Conservation (phyloP, 2,329 filamentous ascomycete genomes). For the Sarocladium kiliense region DNA sequence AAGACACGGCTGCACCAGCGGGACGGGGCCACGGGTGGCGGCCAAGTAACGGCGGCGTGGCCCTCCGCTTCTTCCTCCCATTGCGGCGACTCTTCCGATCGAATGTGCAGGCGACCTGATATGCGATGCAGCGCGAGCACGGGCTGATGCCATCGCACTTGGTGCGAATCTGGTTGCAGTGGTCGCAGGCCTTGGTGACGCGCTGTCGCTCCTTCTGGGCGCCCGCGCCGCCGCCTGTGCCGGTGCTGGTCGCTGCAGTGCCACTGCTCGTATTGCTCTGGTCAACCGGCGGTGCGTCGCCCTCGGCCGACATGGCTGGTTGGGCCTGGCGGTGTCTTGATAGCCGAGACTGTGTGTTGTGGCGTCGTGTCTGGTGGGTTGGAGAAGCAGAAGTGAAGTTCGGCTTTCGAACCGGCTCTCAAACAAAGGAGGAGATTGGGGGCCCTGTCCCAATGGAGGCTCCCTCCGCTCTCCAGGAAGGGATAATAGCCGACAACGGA, state of each 20-base stretch:
- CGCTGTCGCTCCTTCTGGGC: neutral
- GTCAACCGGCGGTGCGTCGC: neutral
- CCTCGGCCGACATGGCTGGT: neutral
- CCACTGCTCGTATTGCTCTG: neutral
- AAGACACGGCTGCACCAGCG: neutral
- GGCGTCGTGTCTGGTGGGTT: neutral
- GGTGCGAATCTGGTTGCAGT: constrained; percentile 4
- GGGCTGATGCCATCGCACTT: constrained; percentile 4
- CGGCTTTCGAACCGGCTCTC: neutral
- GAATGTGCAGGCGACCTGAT: constrained; percentile 2
- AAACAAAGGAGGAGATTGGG: neutral
- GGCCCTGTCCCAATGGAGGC: neutral
- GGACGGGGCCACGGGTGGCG: neutral
- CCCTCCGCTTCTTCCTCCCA: constrained; percentile 3
- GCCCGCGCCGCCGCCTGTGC: neutral
- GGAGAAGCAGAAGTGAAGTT: neutral
- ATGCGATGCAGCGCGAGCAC: constrained; percentile 2
- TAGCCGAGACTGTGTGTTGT: neutral
- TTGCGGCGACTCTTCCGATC: constrained; percentile 2
- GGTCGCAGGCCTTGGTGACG: constrained; percentile 1
- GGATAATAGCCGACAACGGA: neutral
- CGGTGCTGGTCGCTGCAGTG: no score
- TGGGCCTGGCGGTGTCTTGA: no score
- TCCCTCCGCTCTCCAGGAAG: neutral
- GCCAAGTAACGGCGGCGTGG: neutral